Evolutionary conservation across 2,329 filamentous ascomycete genomes (phyloP).

Genomic region (Exophiala bonariae): DNA sequence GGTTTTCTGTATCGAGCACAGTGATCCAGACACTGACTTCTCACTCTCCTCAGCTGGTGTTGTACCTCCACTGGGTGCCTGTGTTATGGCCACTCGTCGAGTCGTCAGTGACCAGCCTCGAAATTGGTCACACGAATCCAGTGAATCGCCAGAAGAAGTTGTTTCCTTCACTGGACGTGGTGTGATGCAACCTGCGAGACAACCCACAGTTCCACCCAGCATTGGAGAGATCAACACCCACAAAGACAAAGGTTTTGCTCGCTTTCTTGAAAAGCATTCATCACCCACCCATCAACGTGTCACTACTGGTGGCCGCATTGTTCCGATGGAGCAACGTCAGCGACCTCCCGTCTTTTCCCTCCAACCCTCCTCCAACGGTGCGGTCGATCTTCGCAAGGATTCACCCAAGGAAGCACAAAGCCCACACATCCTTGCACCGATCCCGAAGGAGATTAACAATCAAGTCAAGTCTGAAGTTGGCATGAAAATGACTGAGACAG

Average conservation of each 20-base stretch:
- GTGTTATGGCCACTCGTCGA: constrained; percentile 24
- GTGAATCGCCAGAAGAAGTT: constrained; percentile 23
- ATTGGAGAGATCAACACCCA: constrained; percentile 34
- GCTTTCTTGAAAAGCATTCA: constrained; percentile 47
- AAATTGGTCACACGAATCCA: constrained; percentile 21
- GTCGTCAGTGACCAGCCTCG: constrained; percentile 21
- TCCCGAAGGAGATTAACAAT: no score
- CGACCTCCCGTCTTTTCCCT: constrained; percentile 39
- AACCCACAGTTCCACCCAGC: constrained; percentile 36
- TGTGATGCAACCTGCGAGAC: constrained; percentile 25
- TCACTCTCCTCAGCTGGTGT: constrained; percentile 26
- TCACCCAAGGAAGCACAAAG: no score
- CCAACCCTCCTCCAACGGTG: not conserved
- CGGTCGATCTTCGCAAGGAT: no score
- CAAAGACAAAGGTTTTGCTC: constrained; percentile 44
- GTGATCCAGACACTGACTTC: not conserved
- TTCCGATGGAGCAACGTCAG: constrained; percentile 42
- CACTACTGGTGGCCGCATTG: constrained; percentile 49
- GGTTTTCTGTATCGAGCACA: constrained; percentile 4
- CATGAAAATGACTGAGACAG: no score
- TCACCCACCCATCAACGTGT: constrained; percentile 51
- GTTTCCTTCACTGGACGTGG: constrained; percentile 20
- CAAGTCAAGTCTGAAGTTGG: no score
- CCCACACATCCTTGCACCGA: no score
- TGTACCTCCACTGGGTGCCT: constrained; percentile 27